Evolutionary conservation across 23 red algal genomes (phyloP).

Genomic region (Gracilariopsis chorda): DNA sequence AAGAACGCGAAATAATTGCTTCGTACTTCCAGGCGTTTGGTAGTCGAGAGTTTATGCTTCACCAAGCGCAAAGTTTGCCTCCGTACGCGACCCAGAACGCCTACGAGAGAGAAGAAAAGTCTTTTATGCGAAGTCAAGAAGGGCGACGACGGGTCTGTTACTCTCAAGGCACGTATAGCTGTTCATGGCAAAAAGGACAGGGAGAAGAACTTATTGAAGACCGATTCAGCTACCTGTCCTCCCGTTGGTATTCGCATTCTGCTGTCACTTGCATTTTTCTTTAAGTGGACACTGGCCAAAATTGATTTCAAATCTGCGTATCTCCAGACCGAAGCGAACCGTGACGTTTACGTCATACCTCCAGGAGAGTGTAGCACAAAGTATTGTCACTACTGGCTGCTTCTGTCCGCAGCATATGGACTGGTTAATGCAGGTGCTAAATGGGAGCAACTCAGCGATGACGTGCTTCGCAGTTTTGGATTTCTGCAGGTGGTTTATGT

Average conservation of each 20-base stretch:
- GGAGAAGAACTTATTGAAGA: background rate
- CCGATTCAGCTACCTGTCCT: background rate
- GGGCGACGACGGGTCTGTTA: background rate
- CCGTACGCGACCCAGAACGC: background rate
- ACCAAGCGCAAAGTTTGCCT: slow-evolving; percentile 10
- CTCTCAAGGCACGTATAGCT: background rate
- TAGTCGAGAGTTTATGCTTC: background rate
- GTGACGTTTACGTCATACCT: slow-evolving; percentile 37
- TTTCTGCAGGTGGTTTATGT: slow-evolving; percentile 4
- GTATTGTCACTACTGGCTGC: slow-evolving; percentile 6
- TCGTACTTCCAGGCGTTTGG: background rate
- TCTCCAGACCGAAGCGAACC: slow-evolving; percentile 10
- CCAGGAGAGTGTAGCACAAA: background rate
- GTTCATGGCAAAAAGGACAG: slow-evolving; percentile 13
- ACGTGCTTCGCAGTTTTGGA: background rate
- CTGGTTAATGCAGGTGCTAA: slow-evolving; percentile 40
- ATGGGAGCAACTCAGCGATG: slow-evolving; percentile 19
- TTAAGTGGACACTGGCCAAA: slow-evolving; percentile 9
- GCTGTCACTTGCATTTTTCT: background rate
- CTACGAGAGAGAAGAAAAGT: slow-evolving; percentile 9
- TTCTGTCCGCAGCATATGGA: slow-evolving; percentile 48
- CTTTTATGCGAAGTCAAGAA: slow-evolving; percentile 1
- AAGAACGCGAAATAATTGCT: background rate
- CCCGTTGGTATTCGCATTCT: slow-evolving; percentile 24
- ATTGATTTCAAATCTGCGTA: slow-evolving; percentile 42